phyloP scores from a whole-genome alignment of 192 early-diverging fungal genomes.

The Oehlia diaphana region DNA sequence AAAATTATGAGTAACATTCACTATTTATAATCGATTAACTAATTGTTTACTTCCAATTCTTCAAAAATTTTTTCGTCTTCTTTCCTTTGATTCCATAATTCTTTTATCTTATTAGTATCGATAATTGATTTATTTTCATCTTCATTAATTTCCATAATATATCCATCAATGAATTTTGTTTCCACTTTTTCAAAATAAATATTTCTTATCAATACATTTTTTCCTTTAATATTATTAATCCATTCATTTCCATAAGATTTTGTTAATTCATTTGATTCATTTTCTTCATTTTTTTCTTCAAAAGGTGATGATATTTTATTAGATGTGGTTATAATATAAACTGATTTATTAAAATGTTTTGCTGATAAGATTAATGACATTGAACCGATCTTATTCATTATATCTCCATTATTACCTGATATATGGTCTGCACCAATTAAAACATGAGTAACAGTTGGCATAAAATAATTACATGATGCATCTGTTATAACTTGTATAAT shows the following conservation, averaged over 20 bases:
- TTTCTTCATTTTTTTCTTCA: slow-evolving; percentile 20
- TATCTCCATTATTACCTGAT: slow-evolving; percentile 14
- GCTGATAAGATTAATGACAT: slow-evolving; percentile 7
- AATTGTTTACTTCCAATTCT: background rate
- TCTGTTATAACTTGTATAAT: slow-evolving; percentile 17
- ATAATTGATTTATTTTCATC: background rate
- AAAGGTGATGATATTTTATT: background rate
- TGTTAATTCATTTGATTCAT: slow-evolving; percentile 8
- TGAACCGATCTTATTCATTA: slow-evolving; percentile 28
- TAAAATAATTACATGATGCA: slow-evolving; percentile 21
- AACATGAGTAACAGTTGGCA: slow-evolving; percentile 23
- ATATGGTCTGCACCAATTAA: slow-evolving; percentile 21
- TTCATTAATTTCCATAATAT: slow-evolving; percentile 29
- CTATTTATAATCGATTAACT: too few species aligned
- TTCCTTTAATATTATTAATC: slow-evolving; percentile 2
- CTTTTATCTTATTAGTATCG: background rate
- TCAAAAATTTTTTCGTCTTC: background rate
- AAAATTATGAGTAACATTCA: too few species aligned
- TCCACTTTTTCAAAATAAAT: slow-evolving; percentile 29
- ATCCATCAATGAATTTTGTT: slow-evolving; percentile 17
- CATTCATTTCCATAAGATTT: background rate
- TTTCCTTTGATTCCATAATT: background rate
- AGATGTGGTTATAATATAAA: background rate
- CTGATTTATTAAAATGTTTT: background rate
- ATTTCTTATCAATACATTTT: slow-evolving; percentile 17